Base-by-base conservation (phyloP, 2,329 filamentous ascomycete genomes). In the Ophiognomonia clavigignenti-juglandacearum region DNA sequence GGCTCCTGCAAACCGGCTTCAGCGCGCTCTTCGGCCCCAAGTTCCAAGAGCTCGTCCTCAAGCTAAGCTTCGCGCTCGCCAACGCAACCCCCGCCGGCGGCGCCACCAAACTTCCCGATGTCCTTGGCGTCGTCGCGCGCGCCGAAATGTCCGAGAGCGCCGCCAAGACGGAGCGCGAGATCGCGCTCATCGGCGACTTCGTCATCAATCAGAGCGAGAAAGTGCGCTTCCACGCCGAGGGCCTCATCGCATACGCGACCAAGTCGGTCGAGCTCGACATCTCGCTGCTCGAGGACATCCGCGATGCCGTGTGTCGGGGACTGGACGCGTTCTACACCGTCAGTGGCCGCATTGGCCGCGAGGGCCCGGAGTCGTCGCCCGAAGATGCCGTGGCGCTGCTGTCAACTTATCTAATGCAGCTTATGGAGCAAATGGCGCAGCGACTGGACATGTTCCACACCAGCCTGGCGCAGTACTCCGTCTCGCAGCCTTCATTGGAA, bases 291-390 rank as follows among this genome's bases (percentile, higher is more conserved):
- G 74, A 79, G 50, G 70, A 75, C 45, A 69, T 78, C 2, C 68
- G 75, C 7, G 70, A 73, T 39, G 75, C 78, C 51, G 72, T 70
- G 0, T 77, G 74, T 43, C 63, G 64, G 19, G 76, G 75, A 8
- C 78, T 79, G 73, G 74, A 79, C 50, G 75, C 75, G 1, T 76
- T 76, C 22, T 72, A 71, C 37, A 66, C 63, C 18, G 62, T 78
- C 23, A 68, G 69, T 53, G 61, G 62, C 19, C 62, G 69, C 19
- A 67, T 70, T 11, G 59, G 61, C 0, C 56, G 62, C 6, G 68
- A 70, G n/a, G 60, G 62, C 0, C 56, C 63, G 6, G 62, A 61
- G 1, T 67, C 70, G 16, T 53, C 58, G 0, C 64, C 70, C 20
- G 64, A 68, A 2, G 54, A 72, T 2, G 57, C 61, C 3, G 66